These are phyloP conservation scores for Plantago ovata DNA, from an alignment of 257 asterid genomes.

Conservation along the genomic window DNA sequence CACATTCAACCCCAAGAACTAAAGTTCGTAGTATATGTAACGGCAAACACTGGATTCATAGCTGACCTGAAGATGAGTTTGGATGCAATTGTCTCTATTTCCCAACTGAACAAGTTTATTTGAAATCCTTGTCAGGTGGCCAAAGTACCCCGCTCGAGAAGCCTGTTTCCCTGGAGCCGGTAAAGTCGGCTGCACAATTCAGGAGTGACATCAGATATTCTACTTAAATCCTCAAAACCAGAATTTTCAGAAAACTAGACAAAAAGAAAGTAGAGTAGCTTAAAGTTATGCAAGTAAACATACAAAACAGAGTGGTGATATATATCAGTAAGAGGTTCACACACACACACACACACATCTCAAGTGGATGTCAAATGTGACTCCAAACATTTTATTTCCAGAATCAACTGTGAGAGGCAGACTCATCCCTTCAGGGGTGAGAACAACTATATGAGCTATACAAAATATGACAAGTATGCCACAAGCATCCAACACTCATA, in stretches of 20 bases:
- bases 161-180: slow-evolving; percentile 61
- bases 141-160: slow-evolving; percentile 81
- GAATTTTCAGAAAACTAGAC: neutral
- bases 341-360: too few relatives aligned
- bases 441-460: neutral
- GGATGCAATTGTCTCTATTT: slow-evolving; percentile 44
- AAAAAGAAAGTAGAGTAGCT: neutral
- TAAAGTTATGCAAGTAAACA: neutral
- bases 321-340: neutral
- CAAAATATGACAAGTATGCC: slow-evolving; percentile 3
- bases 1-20: slow-evolving; percentile 4
- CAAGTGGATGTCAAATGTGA: too few relatives aligned
- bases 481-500: slow-evolving; percentile 4
- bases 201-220: slow-evolving; percentile 15
- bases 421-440: too few relatives aligned
- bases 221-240: neutral
- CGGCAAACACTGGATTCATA: slow-evolving; percentile 8
- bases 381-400: too few relatives aligned
- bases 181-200: slow-evolving; percentile 65
- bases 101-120: slow-evolving; percentile 74
- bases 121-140: slow-evolving; percentile 79
- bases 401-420: too few relatives aligned
- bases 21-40: slow-evolving; percentile 4
- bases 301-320: neutral
- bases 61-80: slow-evolving; percentile 72